phyloP scores from a whole-genome alignment of 108 stramenopile genomes.

The Conticribra weissflogii region DNA sequence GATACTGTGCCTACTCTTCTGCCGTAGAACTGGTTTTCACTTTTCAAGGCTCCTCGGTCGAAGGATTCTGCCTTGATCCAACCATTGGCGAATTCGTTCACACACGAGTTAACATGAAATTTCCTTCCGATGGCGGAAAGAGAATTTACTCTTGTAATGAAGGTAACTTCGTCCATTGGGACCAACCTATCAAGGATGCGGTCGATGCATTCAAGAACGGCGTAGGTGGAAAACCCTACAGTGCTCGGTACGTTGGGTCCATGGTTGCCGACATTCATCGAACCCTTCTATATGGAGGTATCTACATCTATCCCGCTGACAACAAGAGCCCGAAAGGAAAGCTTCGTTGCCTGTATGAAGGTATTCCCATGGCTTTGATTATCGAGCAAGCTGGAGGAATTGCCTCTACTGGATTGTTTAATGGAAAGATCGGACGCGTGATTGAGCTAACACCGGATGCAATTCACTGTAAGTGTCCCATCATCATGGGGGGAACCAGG shows the following conservation, averaged over 20 bases:
- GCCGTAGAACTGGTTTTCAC: constrained; percentile 94
- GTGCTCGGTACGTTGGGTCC: constrained; percentile 97
- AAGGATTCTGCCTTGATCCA: constrained; percentile 98
- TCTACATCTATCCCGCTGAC: constrained; percentile 98
- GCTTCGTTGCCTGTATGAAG: constrained; percentile 98
- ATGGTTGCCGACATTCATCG: constrained; percentile 99
- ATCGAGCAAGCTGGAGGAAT: constrained; percentile 98
- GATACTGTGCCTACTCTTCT: constrained; percentile 93
- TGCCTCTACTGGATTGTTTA: constrained; percentile 94
- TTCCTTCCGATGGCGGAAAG: constrained; percentile 93
- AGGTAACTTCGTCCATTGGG: constrained; percentile 94
- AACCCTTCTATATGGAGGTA: constrained; percentile 98
- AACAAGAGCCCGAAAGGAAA: constrained; percentile 93
- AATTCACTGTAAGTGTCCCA: constrained; percentile 97
- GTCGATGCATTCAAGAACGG: constrained; percentile 89
- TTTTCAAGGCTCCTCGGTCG: constrained; percentile 86
- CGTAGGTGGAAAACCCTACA: constrained; percentile 69
- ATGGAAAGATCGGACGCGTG: constrained; percentile 91
- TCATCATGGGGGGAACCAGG: constrained; percentile 94
- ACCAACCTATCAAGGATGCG: constrained; percentile 91
- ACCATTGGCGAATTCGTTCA: constrained; percentile 99
- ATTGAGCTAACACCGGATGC: constrained; percentile 87
- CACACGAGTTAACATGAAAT: constrained; percentile 87
- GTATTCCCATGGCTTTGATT: constrained; percentile 99
- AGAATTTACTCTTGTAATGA: constrained; percentile 98